Base-by-base conservation (phyloP, 1,139 yeast genomes). In the Saccharomycopsis crataegensis region DNA sequence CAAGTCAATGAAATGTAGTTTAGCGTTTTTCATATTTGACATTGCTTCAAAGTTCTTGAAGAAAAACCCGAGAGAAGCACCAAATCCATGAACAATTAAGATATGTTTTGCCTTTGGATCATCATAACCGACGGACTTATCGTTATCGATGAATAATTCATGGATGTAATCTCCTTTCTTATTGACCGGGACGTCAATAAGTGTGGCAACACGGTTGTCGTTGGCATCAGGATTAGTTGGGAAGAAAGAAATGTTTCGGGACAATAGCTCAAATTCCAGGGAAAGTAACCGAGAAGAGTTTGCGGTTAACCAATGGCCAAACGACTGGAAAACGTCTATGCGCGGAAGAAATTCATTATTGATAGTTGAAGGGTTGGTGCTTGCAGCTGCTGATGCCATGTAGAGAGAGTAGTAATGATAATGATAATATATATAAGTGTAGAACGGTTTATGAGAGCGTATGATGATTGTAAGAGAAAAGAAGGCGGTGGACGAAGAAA, bases 31-130 rank as follows among this genome's bases (percentile, higher is more conserved):
- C 38, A 67, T 60, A 3, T 60, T 52, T 12, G 73, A 62, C n/a
- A 82, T 61, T 1, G 65, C 70, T 51, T 78, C 80, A 53, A 81
- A 75, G 62, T 83, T 86, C 62, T 83, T 83, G 43, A 83, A 62
- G 61, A 74, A 86, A 60, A 85, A 82, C 0, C 94, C 93, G 14
- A 84, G 66, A 0, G 91, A 91, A 0, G 87, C 88, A 1, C 93
- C 94, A 62, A 86, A 85, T 0, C 94, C 94, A 66, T 86, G 94
- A 6, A 85, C 70, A 68, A 86, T 70, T 0, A 86, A 75, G 43
- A 85, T 67, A 67, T 85, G 91, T 34, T 43, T 42, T 7, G 47
- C 48, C 8, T 32, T 22, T 8, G 51, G 45, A 46, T 51, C 57
- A 14, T 37, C 16, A 17, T 17, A 34, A n/a, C 28, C 37, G 1